Evolutionary conservation across 129 eudicot genomes (phyloP), one percentile per base, ranked within the genome.

Genomic region (Calendula officinalis): DNA sequence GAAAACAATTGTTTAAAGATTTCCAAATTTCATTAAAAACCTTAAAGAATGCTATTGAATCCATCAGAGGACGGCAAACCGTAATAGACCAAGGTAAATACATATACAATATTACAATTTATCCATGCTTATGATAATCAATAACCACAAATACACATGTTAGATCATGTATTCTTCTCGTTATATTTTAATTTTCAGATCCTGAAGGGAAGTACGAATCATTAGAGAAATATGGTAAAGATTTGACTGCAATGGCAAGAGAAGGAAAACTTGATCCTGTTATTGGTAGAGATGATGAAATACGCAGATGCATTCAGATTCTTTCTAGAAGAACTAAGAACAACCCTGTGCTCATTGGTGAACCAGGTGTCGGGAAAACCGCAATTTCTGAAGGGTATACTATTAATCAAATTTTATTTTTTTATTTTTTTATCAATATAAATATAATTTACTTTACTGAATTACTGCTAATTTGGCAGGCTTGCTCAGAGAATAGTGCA

Each of bases 341-440:
- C 63, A 94, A 94, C 55, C 97, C 99, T 54, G 97, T 94, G 41
- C 84, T 94, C 51, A 94, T 94, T 73, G 99, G 99, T 40, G 99
- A 94, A 80, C 99, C 99, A 27, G 99, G 99, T 71, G 99, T 94
- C 35, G 99, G 99, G 61, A 94, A 94, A 75, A 88, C 99, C 43
- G 99, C 97, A 68, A 89, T 94, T 64, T 90, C 97, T 10, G 99
- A 94, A 77, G 99, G 99, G 96, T 88, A 78, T 70, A 79, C 61
- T 61, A 62, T 36, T 15, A 42, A 51, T 16, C 6, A 50, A 49
- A 11, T 11, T 33, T n/a, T 64, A 37, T 5, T 13, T 50, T 33
- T 8, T 54, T 11, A 4, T 10, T 13, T 30, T 54, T 30, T 5
- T 51, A 7, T 8, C 45, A 40, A 4, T 41, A 11, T 41, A 11